Evolutionary conservation across 495 filamentous ascomycete genomes (phyloP), one percentile per base, ranked within the genome.

Genomic region (Apiosordaria backusii): DNA sequence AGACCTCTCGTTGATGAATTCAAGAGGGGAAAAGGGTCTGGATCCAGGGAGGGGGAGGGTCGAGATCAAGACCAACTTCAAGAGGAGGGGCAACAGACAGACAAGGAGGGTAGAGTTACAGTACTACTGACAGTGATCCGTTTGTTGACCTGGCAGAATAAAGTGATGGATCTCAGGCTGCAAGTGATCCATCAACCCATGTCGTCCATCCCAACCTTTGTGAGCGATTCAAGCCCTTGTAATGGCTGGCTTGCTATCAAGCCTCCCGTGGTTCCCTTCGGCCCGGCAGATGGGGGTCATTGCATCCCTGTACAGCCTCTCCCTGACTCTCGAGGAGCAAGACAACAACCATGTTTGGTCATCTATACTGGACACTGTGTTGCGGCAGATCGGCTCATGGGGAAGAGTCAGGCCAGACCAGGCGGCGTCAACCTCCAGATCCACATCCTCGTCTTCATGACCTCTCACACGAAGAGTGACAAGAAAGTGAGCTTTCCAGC

Each of bases 271-370:
- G 35, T 45, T 0, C 35, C 35, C 35, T 45, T 45, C 35, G 35
- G 35, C 35, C 13, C 35, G 35, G 35, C 35, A 45, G 35, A 45
- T 45, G 22, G 22, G 52, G 22, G 4, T 55, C 27, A 62, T 23
- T 62, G 45, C 60, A 62, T 62, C 60, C 60, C 60, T 62, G 60
- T 50, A 22, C 35, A 24, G 52, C 45, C 25, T 62, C 35, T 40
- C 50, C 21, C 50, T 54, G 50, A n/a, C 50, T 54, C 50, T 54
- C 50, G 5, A 54, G 6, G 6, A 54, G 50, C 50, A 54, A 54
- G 21, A 54, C 50, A 54, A n/a, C 50, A 9, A 9, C 50, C 29
- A 35, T 35, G 50, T 22, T 54, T 54, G 50, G 50, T 15, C 50
- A 54, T 22, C 5, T 4, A n/a, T 13, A 15, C 9, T 54, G 18